Evolutionary conservation across 2,329 filamentous ascomycete species (phyloP).

Genomic region (Didymella keratinophila): DNA sequence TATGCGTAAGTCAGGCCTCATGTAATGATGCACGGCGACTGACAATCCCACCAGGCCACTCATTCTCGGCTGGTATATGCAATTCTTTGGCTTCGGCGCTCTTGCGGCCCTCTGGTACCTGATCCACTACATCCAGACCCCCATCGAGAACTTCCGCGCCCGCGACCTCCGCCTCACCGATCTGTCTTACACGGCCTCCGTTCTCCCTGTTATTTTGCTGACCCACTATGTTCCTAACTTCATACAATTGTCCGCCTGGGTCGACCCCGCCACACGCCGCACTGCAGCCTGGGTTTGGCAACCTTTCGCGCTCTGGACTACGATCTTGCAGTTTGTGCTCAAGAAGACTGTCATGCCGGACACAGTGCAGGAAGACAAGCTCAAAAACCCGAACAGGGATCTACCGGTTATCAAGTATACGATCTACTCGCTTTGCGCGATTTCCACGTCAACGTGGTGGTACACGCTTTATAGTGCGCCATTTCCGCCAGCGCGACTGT

Average conservation of each 20-base stretch:
- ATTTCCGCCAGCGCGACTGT: constrained; percentile 16
- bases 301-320: constrained; percentile 23
- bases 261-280: constrained; percentile 21
- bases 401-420: constrained; percentile 24
- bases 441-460: constrained; percentile 22
- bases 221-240: constrained; percentile 22
- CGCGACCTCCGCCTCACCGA: constrained; percentile 25
- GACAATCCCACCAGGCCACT: constrained; percentile 13
- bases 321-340: constrained; percentile 22
- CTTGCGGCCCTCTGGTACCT: constrained; percentile 24
- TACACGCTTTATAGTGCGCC: constrained; percentile 23
- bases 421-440: constrained; percentile 17
- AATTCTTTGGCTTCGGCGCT: constrained; percentile 21
- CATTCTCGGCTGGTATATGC: constrained; percentile 24
- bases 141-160: constrained; percentile 26
- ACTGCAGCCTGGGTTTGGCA: constrained; percentile 27
- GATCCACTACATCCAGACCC: constrained; percentile 24
- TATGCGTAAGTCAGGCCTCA: constrained; percentile 10
- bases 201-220: constrained; percentile 21
- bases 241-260: constrained; percentile 3
- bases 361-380: constrained; percentile 17
- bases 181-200: constrained; percentile 22
- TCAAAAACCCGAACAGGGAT: constrained; percentile 18
- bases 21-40: background rate
- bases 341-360: constrained; percentile 26